Base-by-base conservation (phyloP, 2,329 filamentous ascomycete species). In the Aspergillus melleus region DNA sequence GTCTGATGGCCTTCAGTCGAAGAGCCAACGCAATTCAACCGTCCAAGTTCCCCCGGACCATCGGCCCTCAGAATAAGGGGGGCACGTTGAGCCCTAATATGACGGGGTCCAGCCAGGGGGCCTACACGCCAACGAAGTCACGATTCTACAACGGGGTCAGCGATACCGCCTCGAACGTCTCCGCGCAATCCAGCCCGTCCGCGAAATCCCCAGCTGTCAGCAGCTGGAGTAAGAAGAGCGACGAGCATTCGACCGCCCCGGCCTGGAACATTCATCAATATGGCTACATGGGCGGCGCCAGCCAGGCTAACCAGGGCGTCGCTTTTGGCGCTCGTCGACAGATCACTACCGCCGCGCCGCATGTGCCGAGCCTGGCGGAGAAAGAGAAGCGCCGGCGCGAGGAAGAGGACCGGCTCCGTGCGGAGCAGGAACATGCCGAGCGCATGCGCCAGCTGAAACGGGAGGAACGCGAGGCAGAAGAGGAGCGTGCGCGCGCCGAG, bases 191-290 rank as follows among this genome's bases (percentile, higher is more conserved):
- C 76, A 89, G 86, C 63, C 87, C 88, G 30, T 80, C 86, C 10
- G 90, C 87, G 69, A 80, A 82, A 14, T 77, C 81, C n/a, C 70
- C 72, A 4, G 76, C 81, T 1, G 86, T 94, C 62, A 96, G 90
- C 72, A 96, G 88, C 76, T 98, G 95, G 95, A 96, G 91, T 76
- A 96, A 87, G 74, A 91, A 85, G 75, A 84, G 86, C 57, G 91
- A 97, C 67, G 90, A 97, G 75, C 86, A 86, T 16, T 84, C 83
- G 49, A 97, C 93, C 1, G 84, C 88, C 26, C 95, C 95, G 0
- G 95, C 95, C 1, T 99, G 95, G 95, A 99, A 98, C 73, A 98
- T 98, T 68, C 90, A 93, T 59, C 95, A 99, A 74, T 99, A 99
- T 73, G 93, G 95, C 8, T 99, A 97, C 77, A 95, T 98, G 90